phyloP scores from a whole-genome alignment of 805 yeast species.

The Spathaspora boniae region DNA sequence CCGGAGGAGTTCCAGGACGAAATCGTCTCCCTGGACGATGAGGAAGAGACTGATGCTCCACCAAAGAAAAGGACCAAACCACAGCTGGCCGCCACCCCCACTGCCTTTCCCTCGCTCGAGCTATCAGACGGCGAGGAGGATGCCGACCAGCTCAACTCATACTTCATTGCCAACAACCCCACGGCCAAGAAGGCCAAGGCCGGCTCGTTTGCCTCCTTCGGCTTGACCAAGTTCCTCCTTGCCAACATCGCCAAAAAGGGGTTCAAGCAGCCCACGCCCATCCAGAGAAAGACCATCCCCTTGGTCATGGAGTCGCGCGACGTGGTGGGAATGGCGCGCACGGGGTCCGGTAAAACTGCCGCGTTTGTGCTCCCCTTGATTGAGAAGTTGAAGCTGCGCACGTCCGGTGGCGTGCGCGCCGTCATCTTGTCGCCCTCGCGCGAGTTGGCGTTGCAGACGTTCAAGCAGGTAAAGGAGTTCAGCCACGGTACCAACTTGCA shows the following conservation, averaged over 20 bases:
- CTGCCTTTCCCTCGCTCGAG: conserved; percentile 48
- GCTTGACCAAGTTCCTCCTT: conserved; percentile 69
- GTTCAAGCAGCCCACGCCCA: conserved; percentile 93
- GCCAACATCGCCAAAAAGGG: conserved; percentile 79
- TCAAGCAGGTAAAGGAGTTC: conserved; percentile 84
- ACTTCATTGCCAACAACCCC: conserved; percentile 40
- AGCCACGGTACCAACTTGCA: conserved; percentile 80
- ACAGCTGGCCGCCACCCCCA: conserved; percentile 7
- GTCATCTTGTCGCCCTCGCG: conserved; percentile 90
- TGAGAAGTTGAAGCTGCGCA: conserved; percentile 78
- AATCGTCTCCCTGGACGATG: conserved; percentile 44
- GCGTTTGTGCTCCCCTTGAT: conserved; percentile 90
- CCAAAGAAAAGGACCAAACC: conserved; percentile 23
- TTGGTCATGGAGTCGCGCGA: conserved; percentile 82
- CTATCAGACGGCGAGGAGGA: conserved; percentile 48
- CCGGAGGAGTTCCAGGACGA: conserved; percentile 49
- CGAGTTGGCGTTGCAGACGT: conserved; percentile 93
- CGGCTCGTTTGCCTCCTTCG: conserved; percentile 88
- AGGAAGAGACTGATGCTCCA: conserved; percentile 27
- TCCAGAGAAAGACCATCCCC: conserved; percentile 94
- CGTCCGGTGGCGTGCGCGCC: conserved; percentile 87
- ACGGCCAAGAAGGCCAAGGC: conserved; percentile 58
- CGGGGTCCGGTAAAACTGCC: conserved; percentile 99
- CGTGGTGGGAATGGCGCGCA: conserved; percentile 99
- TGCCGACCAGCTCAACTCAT: conserved; percentile 25